Base-by-base conservation (phyloP, 345 rosid genomes). In the Murraya paniculata region DNA sequence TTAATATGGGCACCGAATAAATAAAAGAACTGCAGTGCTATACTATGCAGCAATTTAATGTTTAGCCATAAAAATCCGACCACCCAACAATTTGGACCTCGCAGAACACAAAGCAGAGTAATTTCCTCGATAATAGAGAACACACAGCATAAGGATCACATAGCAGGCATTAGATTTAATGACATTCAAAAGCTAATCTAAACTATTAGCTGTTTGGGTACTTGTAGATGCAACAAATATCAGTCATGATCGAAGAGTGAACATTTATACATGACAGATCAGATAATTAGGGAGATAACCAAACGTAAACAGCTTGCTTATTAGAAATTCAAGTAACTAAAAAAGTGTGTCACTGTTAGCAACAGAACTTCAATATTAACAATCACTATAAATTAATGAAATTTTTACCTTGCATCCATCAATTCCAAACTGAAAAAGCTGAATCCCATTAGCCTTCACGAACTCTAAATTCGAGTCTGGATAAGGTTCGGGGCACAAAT, bases 351-450 rank as follows among this genome's bases (percentile, higher is more conserved):
- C 3, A 11, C 16, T 18, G 41, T 48, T 30, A 53, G 55, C 72
- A 56, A 21, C 28, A 3, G 30, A 27, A 72, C 41, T 72, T 72
- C 65, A 7, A 33, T 57, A n/a, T 27, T 22, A 9, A 28, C 13
- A 64, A 45, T 45, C 35, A 24, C 36, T 33, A 18, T 33, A 14
- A 65, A 38, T 2, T 48, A 30, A 72, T 10, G 30, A 11, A 21
- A 21, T 19, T 13, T 55, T 27, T 78, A 93, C 94, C 92, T 87
- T 93, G 89, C 85, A 82, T 79, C 91, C 89, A 28, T 90, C 96
- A 41, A 91, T 93, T 53, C 94, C 93, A 71, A 93, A 91, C 67
- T 93, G 98, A 81, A 87, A 90, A n/a, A 90, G 91, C 64, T 53
- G 71, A 76, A 93, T 89, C 60, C 86, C 87, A 62, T 88, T 86